Percentiles rank a stretch among this genome's conserved stretches.
Evolutionary conservation across 2,329 filamentous ascomycete species (phyloP).

Genomic region (Chaetomium globosum): DNA sequence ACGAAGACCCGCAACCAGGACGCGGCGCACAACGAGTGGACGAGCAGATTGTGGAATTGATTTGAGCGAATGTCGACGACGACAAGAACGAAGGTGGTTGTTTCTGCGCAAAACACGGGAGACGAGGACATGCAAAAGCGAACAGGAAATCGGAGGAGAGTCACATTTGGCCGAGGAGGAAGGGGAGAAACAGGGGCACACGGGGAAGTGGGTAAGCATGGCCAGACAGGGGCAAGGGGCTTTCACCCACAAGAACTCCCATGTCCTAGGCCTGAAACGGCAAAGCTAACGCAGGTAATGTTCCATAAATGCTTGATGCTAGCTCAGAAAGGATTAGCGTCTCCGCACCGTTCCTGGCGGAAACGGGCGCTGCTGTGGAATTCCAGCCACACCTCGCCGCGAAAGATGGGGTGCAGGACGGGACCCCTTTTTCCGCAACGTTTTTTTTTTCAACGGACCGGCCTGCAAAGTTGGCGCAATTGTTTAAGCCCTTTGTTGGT

Average conservation of each 20-base stretch:
- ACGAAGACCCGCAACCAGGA: conserved; percentile 15
- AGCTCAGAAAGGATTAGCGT: conserved; percentile 24
- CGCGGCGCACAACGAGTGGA: conserved; percentile 25
- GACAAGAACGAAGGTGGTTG: conserved; percentile 13
- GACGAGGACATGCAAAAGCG: neutral
- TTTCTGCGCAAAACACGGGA: conserved; percentile 7
- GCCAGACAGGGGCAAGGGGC: conserved; percentile 12
- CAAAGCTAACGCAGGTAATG: conserved; percentile 17
- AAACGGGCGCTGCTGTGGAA: conserved; percentile 23
- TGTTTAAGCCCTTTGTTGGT: neutral
- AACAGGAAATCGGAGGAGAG: conserved; percentile 18
- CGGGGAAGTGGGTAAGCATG: conserved; percentile 30
- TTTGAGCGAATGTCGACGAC: neutral
- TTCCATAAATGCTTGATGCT: conserved; percentile 33
- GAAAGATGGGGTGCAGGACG: conserved; percentile 29
- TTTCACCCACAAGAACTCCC: conserved; percentile 23
- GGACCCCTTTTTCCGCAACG: conserved; percentile 34
- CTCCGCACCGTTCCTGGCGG: conserved; percentile 28
- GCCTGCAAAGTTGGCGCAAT: conserved; percentile 8
- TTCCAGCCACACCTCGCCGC: conserved; percentile 23
- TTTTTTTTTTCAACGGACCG: conserved; percentile 10
- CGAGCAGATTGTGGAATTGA: neutral
- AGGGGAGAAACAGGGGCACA: conserved; percentile 32
- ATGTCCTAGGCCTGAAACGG: conserved; percentile 18
- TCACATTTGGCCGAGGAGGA: conserved; percentile 32